A percentile compares a stretch with the other conserved stretches of the same genome.
Evolutionary conservation across 257 asterid species (phyloP).

Genomic region (Solanum commersonii): DNA sequence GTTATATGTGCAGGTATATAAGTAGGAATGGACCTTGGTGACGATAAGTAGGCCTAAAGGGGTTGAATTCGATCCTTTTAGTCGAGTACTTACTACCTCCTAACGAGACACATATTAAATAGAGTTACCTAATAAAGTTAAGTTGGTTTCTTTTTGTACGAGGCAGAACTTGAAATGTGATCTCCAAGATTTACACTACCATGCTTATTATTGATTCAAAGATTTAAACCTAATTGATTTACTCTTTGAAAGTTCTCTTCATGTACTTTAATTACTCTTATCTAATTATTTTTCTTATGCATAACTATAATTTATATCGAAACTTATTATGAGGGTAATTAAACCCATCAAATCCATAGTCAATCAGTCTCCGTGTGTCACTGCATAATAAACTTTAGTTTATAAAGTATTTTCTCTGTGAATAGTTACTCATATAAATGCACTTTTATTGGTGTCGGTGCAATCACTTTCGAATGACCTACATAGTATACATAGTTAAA

Average conservation of each 20-base stretch:
- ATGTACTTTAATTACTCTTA: not conserved
- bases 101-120: not conserved
- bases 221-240: not conserved
- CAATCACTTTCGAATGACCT: not conserved
- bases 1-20: not conserved
- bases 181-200: not conserved
- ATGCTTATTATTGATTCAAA: not conserved
- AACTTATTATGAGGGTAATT: not conserved
- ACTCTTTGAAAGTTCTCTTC: not conserved
- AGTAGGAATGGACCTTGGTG: not conserved
- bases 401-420: not conserved
- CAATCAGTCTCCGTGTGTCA: not conserved
- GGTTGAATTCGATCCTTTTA: not conserved
- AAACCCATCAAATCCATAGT: not conserved
- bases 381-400: not conserved
- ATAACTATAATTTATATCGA: not conserved
- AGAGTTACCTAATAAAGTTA: not conserved
- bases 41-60: not conserved
- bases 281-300: not conserved
- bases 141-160: accelerated
- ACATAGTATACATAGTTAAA: not conserved
- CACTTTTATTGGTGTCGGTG: not conserved
- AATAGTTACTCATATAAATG: not conserved
- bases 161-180: not conserved
- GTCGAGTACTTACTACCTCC: not conserved